Evolutionary conservation across 257 asterid species (phyloP).

Genomic region (Solanum chaucha): DNA sequence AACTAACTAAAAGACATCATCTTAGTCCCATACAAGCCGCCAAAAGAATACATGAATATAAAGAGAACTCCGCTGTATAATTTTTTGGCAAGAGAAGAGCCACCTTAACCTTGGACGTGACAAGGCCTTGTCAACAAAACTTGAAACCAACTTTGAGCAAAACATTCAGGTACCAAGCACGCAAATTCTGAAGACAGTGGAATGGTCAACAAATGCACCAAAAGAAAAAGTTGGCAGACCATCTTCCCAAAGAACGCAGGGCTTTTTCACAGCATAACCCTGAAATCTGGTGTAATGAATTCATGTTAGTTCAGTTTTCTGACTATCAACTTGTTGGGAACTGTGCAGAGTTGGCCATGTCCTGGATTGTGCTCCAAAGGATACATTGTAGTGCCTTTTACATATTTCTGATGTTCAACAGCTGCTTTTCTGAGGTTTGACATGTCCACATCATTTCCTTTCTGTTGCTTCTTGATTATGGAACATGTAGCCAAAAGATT

Average conservation of each 20-base stretch:
- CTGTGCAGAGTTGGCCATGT: constrained; percentile 72
- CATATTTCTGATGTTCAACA: constrained; percentile 49
- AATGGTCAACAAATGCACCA: not conserved
- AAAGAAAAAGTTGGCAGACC: not conserved
- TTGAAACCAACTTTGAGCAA: not conserved
- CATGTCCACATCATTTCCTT: constrained; percentile 13
- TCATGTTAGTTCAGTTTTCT: not conserved
- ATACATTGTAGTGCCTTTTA: constrained; percentile 58
- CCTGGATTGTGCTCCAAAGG: constrained; percentile 81
- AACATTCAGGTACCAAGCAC: not conserved
- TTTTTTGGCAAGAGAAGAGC: not conserved
- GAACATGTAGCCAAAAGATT: constrained; percentile 73
- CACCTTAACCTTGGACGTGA: not conserved
- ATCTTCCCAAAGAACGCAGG: not conserved
- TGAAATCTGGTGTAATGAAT: not conserved
- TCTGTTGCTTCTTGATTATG: constrained; percentile 37
- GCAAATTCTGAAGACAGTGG: not conserved
- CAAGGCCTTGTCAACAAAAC: not conserved
- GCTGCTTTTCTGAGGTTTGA: constrained; percentile 36
- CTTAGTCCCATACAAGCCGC: not conserved
- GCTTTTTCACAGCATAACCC: not conserved
- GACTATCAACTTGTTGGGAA: constrained; percentile 27
- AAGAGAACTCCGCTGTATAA: not conserved
- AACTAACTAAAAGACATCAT: not conserved
- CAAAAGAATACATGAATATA: not conserved